phyloP scores from a whole-genome alignment of 805 yeast species.

The Jamesozyma gamospora region DNA sequence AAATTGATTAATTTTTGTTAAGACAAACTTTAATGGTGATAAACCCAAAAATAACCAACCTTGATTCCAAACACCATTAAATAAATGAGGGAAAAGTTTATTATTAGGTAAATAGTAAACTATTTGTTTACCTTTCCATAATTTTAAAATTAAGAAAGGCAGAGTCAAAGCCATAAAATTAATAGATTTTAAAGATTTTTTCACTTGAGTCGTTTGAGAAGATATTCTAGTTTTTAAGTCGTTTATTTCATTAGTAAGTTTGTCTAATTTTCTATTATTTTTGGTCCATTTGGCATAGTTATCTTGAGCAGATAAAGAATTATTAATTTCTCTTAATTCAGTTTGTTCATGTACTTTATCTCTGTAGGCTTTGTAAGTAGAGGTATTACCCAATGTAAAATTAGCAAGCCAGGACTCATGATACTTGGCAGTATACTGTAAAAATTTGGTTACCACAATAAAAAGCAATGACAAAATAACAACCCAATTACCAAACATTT shows the following conservation, averaged over 20 bases:
- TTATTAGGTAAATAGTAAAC: conserved; percentile 22
- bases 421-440: conserved; percentile 17
- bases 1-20: neutral
- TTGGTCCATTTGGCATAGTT: conserved; percentile 95
- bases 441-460: conserved; percentile 12
- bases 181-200: conserved; percentile 11
- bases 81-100: conserved; percentile 22
- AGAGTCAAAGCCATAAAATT: conserved; percentile 22
- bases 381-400: conserved; percentile 10
- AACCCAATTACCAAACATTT: conserved; percentile 10
- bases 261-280: conserved; percentile 61
- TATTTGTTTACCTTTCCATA: conserved; percentile 27
- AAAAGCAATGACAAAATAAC: conserved; percentile 13
- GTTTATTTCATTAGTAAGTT: conserved; percentile 43
- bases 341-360: conserved; percentile 36
- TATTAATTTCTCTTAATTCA: conserved; percentile 42
- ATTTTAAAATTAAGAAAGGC: conserved; percentile 25
- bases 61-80: conserved; percentile 25
- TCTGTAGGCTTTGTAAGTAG: conserved; percentile 24
- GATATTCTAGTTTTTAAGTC: conserved; percentile 33
- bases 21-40: conserved; percentile 17
- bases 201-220: conserved; percentile 3
- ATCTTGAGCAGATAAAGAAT: conserved; percentile 73
- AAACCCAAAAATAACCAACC: conserved; percentile 25
- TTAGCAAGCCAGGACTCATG: conserved; percentile 16